Percentiles rank a stretch among this genome's conserved stretches.
Evolutionary conservation across 768 basidiomycete species (phyloP).

Genomic region (Chalciporus piperatus): DNA sequence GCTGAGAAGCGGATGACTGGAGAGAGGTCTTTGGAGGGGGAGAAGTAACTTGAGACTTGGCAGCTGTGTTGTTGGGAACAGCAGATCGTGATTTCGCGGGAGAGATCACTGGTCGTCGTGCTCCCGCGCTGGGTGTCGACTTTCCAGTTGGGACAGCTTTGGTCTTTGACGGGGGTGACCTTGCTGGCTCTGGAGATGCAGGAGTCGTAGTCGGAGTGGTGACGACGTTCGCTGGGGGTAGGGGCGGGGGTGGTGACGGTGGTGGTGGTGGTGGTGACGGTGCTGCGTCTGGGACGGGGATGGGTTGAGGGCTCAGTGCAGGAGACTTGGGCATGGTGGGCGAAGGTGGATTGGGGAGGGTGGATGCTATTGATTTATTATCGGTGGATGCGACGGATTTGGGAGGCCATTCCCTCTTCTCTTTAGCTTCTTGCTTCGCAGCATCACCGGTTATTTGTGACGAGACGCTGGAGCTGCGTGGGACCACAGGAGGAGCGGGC

Average conservation of each 20-base stretch:
- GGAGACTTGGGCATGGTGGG: conserved; percentile 17
- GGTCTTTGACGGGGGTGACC: conserved; percentile 20
- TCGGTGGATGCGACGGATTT: conserved; percentile 35
- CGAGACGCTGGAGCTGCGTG: conserved; percentile 64
- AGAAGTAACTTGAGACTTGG: conserved; percentile 22
- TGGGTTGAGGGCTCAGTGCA: conserved; percentile 30
- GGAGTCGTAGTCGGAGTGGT: conserved; percentile 21
- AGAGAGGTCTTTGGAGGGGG: conserved; percentile 31
- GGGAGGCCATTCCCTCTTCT: conserved; percentile 79
- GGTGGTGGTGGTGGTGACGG: conserved; percentile 1
- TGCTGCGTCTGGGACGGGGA: conserved; percentile 26
- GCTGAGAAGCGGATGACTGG: conserved; percentile 35
- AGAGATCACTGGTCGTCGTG: conserved; percentile 15
- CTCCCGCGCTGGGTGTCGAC: conserved; percentile 22
- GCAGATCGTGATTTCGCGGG: conserved; percentile 33
- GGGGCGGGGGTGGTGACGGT: conserved; percentile 11
- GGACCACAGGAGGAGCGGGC: conserved; percentile 35
- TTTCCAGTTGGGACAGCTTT: conserved; percentile 17
- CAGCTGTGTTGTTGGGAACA: conserved; percentile 12
- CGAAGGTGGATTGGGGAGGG: conserved; percentile 36
- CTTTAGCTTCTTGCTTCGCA: conserved; percentile 62
- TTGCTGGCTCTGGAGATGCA: conserved; percentile 18
- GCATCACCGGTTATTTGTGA: conserved; percentile 66
- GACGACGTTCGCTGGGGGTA: conserved; percentile 13
- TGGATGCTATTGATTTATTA: conserved; percentile 33